Conservation (phyloP, 2,329 filamentous ascomycete species). For the Penicillium nordicum region DNA sequence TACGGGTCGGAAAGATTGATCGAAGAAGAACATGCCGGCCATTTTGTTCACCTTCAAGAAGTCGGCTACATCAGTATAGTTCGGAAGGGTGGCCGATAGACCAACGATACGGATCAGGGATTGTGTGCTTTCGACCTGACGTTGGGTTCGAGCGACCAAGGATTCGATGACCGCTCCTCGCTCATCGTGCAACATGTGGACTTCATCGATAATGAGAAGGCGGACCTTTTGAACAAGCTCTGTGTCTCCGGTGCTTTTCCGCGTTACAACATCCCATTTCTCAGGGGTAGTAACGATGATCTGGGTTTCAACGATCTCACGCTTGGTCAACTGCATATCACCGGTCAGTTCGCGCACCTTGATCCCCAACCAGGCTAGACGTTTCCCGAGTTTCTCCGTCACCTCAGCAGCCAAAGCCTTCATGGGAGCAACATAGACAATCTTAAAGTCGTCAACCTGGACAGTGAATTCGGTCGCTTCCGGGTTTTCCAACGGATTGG, state of each 20-base stretch:
- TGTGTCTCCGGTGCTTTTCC: slow-evolving; percentile 95
- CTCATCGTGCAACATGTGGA: slow-evolving; percentile 99
- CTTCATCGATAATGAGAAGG: slow-evolving; percentile 94
- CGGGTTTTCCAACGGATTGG: slow-evolving; percentile 72
- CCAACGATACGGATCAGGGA: slow-evolving; percentile 95
- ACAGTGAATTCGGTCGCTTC: slow-evolving; percentile 75
- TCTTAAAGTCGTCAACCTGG: slow-evolving; percentile 87
- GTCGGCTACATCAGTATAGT: slow-evolving; percentile 94
- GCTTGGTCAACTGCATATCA: slow-evolving; percentile 97
- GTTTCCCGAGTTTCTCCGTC: slow-evolving; percentile 87
- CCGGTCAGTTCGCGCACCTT: slow-evolving; percentile 91
- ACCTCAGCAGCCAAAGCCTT: slow-evolving; percentile 96
- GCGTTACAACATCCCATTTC: slow-evolving; percentile 98
- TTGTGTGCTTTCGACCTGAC: slow-evolving; percentile 97
- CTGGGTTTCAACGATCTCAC: slow-evolving; percentile 92
- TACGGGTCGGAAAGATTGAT: slow-evolving; percentile 90
- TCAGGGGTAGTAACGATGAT: slow-evolving; percentile 98
- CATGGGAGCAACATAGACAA: slow-evolving; percentile 98
- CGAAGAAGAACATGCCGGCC: slow-evolving; percentile 94
- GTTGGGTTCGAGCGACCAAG: slow-evolving; percentile 86
- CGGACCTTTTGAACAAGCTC: slow-evolving; percentile 97
- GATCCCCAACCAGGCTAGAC: slow-evolving; percentile 89
- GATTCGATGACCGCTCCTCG: slow-evolving; percentile 94
- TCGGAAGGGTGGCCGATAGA: slow-evolving; percentile 90
- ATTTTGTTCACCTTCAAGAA: slow-evolving; percentile 94